Percentiles rank a stretch among this genome's conserved stretches.
Conservation (phyloP, 495 filamentous ascomycete genomes). For the Xylaria longipes region DNA sequence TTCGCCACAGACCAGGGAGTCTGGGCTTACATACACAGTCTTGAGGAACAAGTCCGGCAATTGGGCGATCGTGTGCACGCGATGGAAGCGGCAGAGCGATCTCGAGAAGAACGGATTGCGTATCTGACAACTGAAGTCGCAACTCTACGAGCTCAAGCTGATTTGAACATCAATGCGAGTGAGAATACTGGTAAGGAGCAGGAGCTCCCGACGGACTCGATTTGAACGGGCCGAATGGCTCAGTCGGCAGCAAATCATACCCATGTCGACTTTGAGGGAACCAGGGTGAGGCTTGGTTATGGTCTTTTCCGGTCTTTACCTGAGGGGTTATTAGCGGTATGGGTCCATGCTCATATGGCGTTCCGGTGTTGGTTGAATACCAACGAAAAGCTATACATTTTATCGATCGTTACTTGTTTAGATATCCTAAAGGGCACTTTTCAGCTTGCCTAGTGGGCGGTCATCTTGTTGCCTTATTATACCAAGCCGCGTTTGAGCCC, state of each 20-base stretch:
- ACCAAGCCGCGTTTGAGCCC: slow-evolving; percentile 18
- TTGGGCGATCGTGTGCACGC: slow-evolving; percentile 45
- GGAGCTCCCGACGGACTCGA: slow-evolving; percentile 3
- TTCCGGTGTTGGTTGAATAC: slow-evolving; percentile 21
- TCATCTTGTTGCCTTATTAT: slow-evolving; percentile 15
- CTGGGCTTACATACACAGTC: slow-evolving; percentile 57
- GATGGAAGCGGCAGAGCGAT: slow-evolving; percentile 50
- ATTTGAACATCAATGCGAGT: slow-evolving; percentile 28
- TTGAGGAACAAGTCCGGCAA: slow-evolving; percentile 56
- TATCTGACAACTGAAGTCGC: slow-evolving; percentile 47
- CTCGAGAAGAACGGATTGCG: slow-evolving; percentile 47
- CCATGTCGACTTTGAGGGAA: slow-evolving; percentile 21
- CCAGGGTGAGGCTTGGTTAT: slow-evolving; percentile 64
- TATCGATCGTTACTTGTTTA: slow-evolving; percentile 25
- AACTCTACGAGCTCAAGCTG: slow-evolving; percentile 41
- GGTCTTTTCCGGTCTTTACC: slow-evolving; percentile 3
- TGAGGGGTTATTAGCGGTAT: slow-evolving; percentile 10
- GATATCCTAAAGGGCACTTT: slow-evolving; percentile 17
- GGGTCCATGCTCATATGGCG: slow-evolving; percentile 21
- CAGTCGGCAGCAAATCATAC: not conserved
- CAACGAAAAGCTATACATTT: slow-evolving; percentile 23
- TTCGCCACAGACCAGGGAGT: slow-evolving; percentile 53
- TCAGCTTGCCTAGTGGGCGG: slow-evolving; percentile 6
- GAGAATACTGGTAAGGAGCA: slow-evolving; percentile 32
- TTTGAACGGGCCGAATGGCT: slow-evolving; percentile 18